Conservation (phyloP, 768 basidiomycete species). For the Tylopilus cervinicoccineus region DNA sequence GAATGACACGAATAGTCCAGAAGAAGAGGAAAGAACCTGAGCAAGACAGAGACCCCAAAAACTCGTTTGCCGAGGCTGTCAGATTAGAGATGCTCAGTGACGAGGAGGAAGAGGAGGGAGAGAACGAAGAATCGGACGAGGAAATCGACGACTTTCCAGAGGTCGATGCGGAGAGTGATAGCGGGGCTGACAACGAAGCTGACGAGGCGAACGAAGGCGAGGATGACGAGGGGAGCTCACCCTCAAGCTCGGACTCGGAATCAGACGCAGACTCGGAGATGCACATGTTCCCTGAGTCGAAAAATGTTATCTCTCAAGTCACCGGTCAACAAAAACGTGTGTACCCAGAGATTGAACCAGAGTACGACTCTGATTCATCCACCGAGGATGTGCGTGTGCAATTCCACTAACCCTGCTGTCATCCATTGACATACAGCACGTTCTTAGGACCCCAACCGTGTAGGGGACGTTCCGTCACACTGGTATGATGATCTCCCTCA, state of each 20-base stretch:
- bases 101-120: slow-evolving; percentile 45
- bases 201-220: slow-evolving; percentile 34
- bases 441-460: slow-evolving; percentile 82
- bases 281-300: slow-evolving; percentile 58
- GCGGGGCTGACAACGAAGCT: slow-evolving; percentile 28
- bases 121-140: slow-evolving; percentile 43
- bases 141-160: slow-evolving; percentile 74
- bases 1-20: slow-evolving; percentile 32
- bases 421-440: slow-evolving; percentile 8
- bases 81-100: slow-evolving; percentile 72
- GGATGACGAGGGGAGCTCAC: slow-evolving; percentile 36
- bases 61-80: slow-evolving; percentile 37
- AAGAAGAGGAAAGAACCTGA: slow-evolving; percentile 59
- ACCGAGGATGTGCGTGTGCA: slow-evolving; percentile 75
- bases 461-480: slow-evolving; percentile 93
- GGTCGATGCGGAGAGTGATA: slow-evolving; percentile 51
- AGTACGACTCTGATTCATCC: slow-evolving; percentile 88
- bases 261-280: slow-evolving; percentile 43
- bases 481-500: slow-evolving; percentile 99
- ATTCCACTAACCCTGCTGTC: not conserved
- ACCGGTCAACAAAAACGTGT: slow-evolving; percentile 82
- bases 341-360: slow-evolving; percentile 85
- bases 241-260: slow-evolving; percentile 28
- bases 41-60: slow-evolving; percentile 34
- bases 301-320: slow-evolving; percentile 69